Conservation (phyloP, 257 asterid genomes). For the Solanum chilense region DNA sequence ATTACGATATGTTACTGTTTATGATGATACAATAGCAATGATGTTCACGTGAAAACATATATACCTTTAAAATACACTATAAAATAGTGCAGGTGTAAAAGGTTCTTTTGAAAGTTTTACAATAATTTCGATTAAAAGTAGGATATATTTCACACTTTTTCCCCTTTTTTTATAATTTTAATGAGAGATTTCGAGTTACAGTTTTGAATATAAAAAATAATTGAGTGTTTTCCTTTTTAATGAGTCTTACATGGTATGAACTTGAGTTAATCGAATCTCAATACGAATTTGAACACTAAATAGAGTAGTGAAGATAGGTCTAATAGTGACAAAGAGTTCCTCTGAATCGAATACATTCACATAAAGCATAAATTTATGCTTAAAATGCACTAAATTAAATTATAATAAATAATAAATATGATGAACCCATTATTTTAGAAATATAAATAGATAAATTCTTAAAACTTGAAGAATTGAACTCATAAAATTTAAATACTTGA, state of each 20-base stretch:
- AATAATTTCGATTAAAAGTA: no score
- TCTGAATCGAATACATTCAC: background rate
- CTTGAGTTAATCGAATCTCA: background rate
- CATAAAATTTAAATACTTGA: background rate
- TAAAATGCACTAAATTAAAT: background rate
- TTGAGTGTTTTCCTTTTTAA: background rate
- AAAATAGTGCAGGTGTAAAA: no score
- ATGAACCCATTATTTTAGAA: background rate
- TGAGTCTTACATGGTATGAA: background rate
- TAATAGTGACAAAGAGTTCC: background rate
- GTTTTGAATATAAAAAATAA: background rate
- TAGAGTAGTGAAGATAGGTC: accelerated
- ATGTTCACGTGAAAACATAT: no score
- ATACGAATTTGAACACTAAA: background rate
- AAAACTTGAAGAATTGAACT: background rate
- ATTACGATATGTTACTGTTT: no score
- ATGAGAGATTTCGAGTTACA: background rate
- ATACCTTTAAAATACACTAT: no score
- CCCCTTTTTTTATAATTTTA: background rate
- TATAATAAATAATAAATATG: background rate
- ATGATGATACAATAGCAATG: no score
- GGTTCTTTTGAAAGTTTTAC: no score
- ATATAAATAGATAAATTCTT: background rate
- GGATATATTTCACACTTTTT: no score
- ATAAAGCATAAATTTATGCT: background rate